Evolutionary conservation across 805 yeast species (phyloP).

Genomic region (Metschnikowia peoriensis): DNA sequence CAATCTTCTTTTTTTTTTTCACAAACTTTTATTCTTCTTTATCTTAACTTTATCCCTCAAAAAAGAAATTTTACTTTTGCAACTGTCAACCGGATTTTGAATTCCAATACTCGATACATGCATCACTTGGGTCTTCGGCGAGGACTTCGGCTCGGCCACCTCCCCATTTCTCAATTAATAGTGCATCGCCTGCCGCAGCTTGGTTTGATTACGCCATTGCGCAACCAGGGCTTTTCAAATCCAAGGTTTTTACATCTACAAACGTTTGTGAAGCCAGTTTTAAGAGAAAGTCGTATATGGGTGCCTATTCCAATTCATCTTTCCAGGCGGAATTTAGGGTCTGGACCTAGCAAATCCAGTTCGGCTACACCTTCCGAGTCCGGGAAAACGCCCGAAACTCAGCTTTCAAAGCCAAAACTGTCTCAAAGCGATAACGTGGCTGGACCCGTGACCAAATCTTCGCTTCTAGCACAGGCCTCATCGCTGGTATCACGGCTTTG

Average conservation of each 20-base stretch:
- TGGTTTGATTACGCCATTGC: background rate
- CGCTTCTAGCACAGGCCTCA: conserved; percentile 30
- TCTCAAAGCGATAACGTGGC: too few species aligned
- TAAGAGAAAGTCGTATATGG: background rate
- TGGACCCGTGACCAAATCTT: conserved; percentile 8
- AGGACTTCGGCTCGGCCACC: background rate
- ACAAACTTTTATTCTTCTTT: background rate
- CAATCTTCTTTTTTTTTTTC: background rate
- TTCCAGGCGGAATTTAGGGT: background rate
- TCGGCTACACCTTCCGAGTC: background rate
- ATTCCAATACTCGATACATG: background rate
- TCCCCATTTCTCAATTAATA: background rate
- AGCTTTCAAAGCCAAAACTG: background rate
- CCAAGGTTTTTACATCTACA: background rate
- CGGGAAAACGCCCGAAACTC: background rate
- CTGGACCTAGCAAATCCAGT: background rate
- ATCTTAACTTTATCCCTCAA: too few species aligned
- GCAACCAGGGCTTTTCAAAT: background rate
- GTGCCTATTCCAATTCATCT: background rate
- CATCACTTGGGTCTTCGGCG: background rate
- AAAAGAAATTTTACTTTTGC: background rate
- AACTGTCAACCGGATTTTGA: background rate
- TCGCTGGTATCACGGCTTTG: conserved; percentile 30
- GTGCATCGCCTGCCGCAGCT: background rate
- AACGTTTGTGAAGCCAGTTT: background rate